Evolutionary conservation across 2,329 filamentous ascomycete species (phyloP), one percentile per base, ranked within the genome.

Genomic region (Cordyceps fumosorosea): DNA sequence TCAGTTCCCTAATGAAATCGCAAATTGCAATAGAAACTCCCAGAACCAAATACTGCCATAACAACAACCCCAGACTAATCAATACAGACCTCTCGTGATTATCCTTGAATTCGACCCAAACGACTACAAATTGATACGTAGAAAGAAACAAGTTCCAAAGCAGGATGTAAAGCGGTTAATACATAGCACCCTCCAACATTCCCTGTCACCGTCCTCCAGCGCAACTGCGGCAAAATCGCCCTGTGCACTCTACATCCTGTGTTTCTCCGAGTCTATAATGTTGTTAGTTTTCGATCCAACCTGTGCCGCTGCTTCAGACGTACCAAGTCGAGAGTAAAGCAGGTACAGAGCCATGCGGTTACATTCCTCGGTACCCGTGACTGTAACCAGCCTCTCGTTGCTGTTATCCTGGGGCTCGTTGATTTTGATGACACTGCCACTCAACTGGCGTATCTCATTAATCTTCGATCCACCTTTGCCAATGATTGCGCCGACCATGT

Each of bases 321-420:
- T 75, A 96, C 95, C 95, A 75, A 99, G 89, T 82, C 95, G 87
- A 64, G 91, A 96, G 78, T 99, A 99, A 61, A 99, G 85, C 93
- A 99, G 97, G 79, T 98, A 99, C 62, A 99, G 79, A n/a, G 95
- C 95, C 93, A 99, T 98, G 72, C 96, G 91, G 78, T 99, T 99
- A 81, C 92, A 97, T 77, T 99, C 95, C 70, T 96, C 92, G 6
- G 95, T 98, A 66, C 95, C 95, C 2, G 95, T 97, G 69, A 99
- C 96, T 18, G 95, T 99, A 63, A 99, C 95, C 64, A 99, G 81
- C 65, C 95, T 89, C 80, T 99, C 95, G 72, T 98, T 99, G 82
- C 91, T 98, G 78, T 96, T 98, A 76, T 98, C 95, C 75, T 97
- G 95, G 1, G 95, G 95, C 75, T 99, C 95, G 74, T 99, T 98